phyloP scores from a whole-genome alignment of 2,329 filamentous ascomycete species.

The Penicillium hordei region DNA sequence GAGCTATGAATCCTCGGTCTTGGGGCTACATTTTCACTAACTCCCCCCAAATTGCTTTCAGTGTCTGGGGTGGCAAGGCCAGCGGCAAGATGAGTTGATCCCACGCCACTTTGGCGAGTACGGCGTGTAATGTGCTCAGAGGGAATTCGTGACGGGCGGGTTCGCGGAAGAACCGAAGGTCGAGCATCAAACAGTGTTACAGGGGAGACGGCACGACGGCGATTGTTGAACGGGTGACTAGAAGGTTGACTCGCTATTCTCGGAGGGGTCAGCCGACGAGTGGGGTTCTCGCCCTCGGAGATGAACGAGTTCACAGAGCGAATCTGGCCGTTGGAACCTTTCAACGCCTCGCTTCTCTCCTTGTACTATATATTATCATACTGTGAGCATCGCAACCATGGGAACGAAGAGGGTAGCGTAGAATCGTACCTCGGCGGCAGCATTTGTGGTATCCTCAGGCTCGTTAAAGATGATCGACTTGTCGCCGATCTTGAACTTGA shows the following conservation, averaged over 20 bases:
- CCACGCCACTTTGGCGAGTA: conserved; percentile 32
- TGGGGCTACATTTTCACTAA: conserved; percentile 28
- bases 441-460: conserved; percentile 56
- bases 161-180: conserved; percentile 47
- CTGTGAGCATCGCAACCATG: conserved; percentile 13
- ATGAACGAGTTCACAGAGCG: conserved; percentile 48
- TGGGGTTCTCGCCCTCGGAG: conserved; percentile 37
- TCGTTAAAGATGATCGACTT: conserved; percentile 63
- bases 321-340: conserved; percentile 49
- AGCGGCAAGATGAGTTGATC: conserved; percentile 30
- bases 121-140: conserved; percentile 54
- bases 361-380: conserved; percentile 39
- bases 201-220: conserved; percentile 54
- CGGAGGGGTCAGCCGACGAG: conserved; percentile 27
- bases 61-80: conserved; percentile 45
- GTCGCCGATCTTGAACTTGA: conserved; percentile 70
- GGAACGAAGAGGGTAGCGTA: neutral
- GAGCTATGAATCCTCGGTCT: conserved; percentile 36
- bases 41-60: conserved; percentile 33
- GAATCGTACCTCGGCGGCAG: conserved; percentile 54
- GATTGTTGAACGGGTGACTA: conserved; percentile 26
- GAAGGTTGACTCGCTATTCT: conserved; percentile 28
- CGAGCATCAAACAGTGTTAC: conserved; percentile 54
- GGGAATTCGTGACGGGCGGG: conserved; percentile 38
- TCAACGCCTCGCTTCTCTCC: conserved; percentile 46